Conservation (phyloP, 2,329 filamentous ascomycete species). For the Exophiala sp. region DNA sequence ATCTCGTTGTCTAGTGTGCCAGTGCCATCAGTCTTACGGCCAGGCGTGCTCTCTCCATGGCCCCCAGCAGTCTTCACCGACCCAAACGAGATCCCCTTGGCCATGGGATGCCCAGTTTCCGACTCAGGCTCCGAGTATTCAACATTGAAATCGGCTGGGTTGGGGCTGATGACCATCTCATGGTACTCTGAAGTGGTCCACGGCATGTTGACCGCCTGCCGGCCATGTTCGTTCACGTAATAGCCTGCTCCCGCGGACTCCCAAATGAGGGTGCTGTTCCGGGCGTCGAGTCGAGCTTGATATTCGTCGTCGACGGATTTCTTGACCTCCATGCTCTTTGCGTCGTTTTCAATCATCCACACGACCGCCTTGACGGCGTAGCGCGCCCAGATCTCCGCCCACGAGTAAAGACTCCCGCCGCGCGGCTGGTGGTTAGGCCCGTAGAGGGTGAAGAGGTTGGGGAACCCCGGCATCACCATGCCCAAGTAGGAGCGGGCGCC, state of each 20-base stretch:
- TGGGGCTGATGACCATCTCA: background rate
- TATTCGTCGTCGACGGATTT: background rate
- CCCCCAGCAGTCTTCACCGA: too few species aligned
- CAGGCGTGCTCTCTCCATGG: too few species aligned
- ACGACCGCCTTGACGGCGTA: background rate
- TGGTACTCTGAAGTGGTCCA: constrained; percentile 1
- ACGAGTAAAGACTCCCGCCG: background rate
- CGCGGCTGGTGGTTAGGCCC: constrained; percentile 5
- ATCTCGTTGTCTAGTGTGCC: too few species aligned
- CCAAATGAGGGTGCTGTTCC: background rate
- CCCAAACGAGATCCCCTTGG: too few species aligned
- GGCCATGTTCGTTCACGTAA: background rate
- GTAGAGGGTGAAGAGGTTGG: background rate
- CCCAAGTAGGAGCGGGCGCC: background rate
- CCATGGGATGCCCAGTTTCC: too few species aligned
- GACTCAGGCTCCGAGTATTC: constrained; percentile 28
- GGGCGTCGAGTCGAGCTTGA: background rate
- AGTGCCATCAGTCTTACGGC: too few species aligned
- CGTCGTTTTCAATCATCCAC: background rate
- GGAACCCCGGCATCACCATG: background rate
- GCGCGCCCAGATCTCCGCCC: constrained; percentile 1
- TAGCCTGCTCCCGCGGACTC: background rate
- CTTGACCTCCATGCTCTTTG: background rate
- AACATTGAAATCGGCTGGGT: constrained; percentile 32
- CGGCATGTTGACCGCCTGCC: constrained; percentile 1